phyloP scores from a whole-genome alignment of 768 basidiomycete species.

The Lactarius akahatsu region DNA sequence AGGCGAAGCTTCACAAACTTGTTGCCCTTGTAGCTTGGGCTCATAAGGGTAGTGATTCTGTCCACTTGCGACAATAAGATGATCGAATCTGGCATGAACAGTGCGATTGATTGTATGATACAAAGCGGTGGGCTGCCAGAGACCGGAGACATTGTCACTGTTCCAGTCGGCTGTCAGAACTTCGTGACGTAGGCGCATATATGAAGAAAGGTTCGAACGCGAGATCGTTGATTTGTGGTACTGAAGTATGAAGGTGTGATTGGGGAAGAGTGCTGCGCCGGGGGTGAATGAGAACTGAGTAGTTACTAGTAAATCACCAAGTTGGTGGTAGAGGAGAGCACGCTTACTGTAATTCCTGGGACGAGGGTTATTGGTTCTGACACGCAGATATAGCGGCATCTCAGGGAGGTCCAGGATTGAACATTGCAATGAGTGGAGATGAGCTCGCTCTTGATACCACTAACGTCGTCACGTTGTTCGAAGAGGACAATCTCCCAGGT shows the following conservation, averaged over 20 bases:
- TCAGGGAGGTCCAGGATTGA: not conserved
- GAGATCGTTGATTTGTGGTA: constrained; percentile 49
- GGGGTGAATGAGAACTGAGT: constrained; percentile 53
- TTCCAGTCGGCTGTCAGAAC: constrained; percentile 47
- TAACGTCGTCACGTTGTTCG: constrained; percentile 47
- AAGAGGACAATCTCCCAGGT: constrained; percentile 51
- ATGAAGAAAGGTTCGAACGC: constrained; percentile 40
- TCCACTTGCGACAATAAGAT: constrained; percentile 55
- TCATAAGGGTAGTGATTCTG: constrained; percentile 53
- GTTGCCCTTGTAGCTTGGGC: constrained; percentile 41
- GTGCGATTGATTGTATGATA: constrained; percentile 32
- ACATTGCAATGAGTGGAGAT: not conserved
- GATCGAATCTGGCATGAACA: constrained; percentile 46
- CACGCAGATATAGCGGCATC: constrained; percentile 44
- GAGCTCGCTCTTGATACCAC: constrained; percentile 47
- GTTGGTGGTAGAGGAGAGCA: constrained; percentile 25
- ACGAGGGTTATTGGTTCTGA: constrained; percentile 56
- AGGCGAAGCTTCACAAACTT: constrained; percentile 46
- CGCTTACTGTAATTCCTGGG: constrained; percentile 39
- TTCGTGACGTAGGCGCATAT: constrained; percentile 46
- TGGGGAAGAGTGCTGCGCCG: constrained; percentile 51
- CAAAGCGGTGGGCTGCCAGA: constrained; percentile 25
- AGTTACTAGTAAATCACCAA: constrained; percentile 40
- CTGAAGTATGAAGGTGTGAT: constrained; percentile 44
- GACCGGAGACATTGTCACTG: constrained; percentile 32